Percentiles rank a stretch among this genome's conserved stretches.
These are phyloP conservation scores for Paralagenidium karlingii DNA, from an alignment of 352 stramenopile genomes.

Conservation along the genomic window DNA sequence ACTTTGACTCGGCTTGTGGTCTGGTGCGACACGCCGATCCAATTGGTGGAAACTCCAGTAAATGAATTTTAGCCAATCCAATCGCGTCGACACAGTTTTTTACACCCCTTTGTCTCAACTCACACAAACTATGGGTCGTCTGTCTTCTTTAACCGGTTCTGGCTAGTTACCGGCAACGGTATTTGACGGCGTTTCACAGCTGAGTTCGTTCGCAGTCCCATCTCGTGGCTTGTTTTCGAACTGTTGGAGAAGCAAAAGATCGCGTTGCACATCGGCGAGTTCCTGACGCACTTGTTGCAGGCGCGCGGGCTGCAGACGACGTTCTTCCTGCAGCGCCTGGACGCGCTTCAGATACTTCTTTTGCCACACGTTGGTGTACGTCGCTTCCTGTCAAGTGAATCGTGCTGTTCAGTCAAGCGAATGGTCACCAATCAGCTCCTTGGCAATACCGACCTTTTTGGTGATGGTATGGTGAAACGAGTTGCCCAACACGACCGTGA, in stretches of 20 bases:
- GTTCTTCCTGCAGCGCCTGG: conserved; percentile 26
- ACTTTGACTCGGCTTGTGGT: neutral
- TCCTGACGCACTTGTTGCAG: conserved; percentile 23
- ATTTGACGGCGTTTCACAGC: no score
- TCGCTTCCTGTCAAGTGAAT: conserved; percentile 26
- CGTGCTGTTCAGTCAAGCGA: neutral
- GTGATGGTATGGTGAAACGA: conserved; percentile 73
- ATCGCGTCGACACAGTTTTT: no score
- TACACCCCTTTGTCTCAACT: neutral
- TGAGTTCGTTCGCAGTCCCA: no score
- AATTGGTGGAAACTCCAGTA: no score
- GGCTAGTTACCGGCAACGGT: no score
- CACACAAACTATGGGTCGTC: neutral
- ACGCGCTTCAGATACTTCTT: conserved; percentile 45
- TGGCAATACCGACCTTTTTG: conserved; percentile 27
- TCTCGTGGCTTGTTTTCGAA: conserved; percentile 13
- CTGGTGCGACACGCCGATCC: neutral
- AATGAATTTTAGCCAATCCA: no score
- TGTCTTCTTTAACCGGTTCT: no score
- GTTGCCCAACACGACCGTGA: conserved; percentile 68
- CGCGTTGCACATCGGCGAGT: conserved; percentile 42
- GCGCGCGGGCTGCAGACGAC: conserved; percentile 30
- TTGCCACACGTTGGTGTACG: conserved; percentile 76
- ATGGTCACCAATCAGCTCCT: neutral
- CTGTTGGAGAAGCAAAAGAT: conserved; percentile 40